Percentiles rank a stretch among this genome's conserved stretches.
phyloP scores from a whole-genome alignment of 768 basidiomycete species.

The Neoboletus brunneissimus region DNA sequence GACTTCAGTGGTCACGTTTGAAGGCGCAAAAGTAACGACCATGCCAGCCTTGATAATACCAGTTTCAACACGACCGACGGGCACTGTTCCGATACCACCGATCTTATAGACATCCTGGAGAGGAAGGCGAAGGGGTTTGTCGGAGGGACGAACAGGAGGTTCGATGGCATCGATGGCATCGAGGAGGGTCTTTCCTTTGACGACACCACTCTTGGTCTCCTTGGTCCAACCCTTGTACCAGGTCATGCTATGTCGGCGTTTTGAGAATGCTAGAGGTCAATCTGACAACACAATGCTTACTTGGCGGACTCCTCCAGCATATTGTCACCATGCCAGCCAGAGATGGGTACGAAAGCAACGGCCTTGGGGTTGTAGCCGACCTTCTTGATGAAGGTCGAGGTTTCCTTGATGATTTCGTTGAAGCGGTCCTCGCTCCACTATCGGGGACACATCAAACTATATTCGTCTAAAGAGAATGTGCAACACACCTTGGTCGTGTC shows the following conservation, averaged over 20 bases:
- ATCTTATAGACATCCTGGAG: constrained; percentile 99
- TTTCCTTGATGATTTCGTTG: constrained; percentile 99
- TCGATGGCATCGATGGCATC: constrained; percentile 99
- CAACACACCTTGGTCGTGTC: constrained; percentile 89
- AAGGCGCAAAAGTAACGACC: constrained; percentile 95
- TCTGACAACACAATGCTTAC: constrained; percentile 42
- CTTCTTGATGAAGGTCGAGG: constrained; percentile 98
- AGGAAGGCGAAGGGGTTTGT: constrained; percentile 99
- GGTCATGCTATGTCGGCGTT: constrained; percentile 65
- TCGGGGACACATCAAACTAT: constrained; percentile 3
- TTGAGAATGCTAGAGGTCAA: constrained; percentile 15
- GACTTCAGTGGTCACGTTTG: constrained; percentile 99
- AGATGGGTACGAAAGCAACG: constrained; percentile 98
- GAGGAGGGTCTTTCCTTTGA: constrained; percentile 99
- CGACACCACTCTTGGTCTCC: constrained; percentile 89
- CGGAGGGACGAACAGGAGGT: constrained; percentile 92
- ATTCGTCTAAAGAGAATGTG: background rate
- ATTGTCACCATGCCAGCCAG: constrained; percentile 99
- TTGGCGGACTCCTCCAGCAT: constrained; percentile 99
- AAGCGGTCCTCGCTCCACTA: constrained; percentile 99
- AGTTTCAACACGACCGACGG: constrained; percentile 99
- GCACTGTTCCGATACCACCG: constrained; percentile 99
- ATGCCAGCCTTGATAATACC: constrained; percentile 99
- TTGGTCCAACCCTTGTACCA: constrained; percentile 99
- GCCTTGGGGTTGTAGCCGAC: constrained; percentile 99